These are phyloP conservation scores for Saturnispora serradocipensis DNA, from an alignment of 805 yeast species.

Conservation along the genomic window DNA sequence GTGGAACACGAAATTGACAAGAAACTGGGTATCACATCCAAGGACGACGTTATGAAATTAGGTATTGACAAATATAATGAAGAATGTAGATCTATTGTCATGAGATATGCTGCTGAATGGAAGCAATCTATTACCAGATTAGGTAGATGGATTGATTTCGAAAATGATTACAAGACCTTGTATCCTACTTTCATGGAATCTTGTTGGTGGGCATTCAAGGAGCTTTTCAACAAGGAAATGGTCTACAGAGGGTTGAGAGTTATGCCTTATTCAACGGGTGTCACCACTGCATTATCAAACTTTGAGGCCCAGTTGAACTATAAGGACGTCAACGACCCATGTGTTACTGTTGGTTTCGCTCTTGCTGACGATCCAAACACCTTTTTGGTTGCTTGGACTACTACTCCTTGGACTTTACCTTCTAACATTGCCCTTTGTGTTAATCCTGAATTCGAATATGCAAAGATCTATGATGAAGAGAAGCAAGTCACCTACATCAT, in stretches of 20 bases:
- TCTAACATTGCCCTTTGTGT: slow-evolving; percentile 89
- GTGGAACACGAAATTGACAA: slow-evolving; percentile 98
- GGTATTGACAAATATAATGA: slow-evolving; percentile 91
- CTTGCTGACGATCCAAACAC: slow-evolving; percentile 73
- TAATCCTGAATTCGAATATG: slow-evolving; percentile 82
- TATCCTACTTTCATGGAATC: slow-evolving; percentile 97
- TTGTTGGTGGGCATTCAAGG: slow-evolving; percentile 97
- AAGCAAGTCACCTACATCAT: slow-evolving; percentile 73
- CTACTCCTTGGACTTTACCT: slow-evolving; percentile 99
- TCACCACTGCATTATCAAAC: slow-evolving; percentile 92
- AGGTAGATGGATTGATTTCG: slow-evolving; percentile 99
- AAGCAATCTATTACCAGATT: slow-evolving; percentile 83
- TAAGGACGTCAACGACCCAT: slow-evolving; percentile 96
- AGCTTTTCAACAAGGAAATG: slow-evolving; percentile 72
- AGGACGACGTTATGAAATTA: slow-evolving; percentile 87
- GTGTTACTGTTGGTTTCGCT: slow-evolving; percentile 86
- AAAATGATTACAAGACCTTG: slow-evolving; percentile 93
- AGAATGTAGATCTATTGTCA: slow-evolving; percentile 94
- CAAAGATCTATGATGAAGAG: slow-evolving; percentile 86
- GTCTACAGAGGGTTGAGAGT: slow-evolving; percentile 95
- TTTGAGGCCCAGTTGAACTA: slow-evolving; percentile 98
- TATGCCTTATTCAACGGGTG: slow-evolving; percentile 98
- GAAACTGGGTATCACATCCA: slow-evolving; percentile 85
- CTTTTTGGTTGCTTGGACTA: slow-evolving; percentile 93
- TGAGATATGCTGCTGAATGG: slow-evolving; percentile 97